Conservation (phyloP, 2,329 filamentous ascomycete genomes). For the Fusarium subglutinans region DNA sequence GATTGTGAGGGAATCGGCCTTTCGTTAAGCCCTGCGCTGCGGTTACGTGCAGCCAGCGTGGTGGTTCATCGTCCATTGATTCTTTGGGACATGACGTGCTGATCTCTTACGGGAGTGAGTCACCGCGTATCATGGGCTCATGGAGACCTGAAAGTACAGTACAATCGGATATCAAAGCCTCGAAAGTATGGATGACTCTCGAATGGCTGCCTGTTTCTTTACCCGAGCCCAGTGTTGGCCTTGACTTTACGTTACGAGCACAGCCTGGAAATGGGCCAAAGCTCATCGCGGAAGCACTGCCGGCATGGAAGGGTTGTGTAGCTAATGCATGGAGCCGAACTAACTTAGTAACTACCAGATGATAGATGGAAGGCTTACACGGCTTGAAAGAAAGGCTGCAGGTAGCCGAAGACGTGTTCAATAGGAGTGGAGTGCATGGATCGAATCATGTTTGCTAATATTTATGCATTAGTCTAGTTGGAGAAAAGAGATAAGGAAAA, state of each 20-base stretch:
- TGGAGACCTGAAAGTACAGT: neutral
- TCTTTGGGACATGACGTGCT: slow-evolving; percentile 2
- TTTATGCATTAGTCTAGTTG: neutral
- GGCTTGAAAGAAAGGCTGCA: slow-evolving; percentile 15
- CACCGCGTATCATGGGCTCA: slow-evolving; percentile 19
- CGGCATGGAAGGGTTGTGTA: slow-evolving; percentile 5
- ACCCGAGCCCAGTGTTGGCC: neutral
- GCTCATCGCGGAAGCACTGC: slow-evolving; percentile 23
- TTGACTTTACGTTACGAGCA: slow-evolving; percentile 17
- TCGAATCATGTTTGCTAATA: neutral
- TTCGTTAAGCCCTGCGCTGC: slow-evolving; percentile 19
- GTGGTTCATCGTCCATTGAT: neutral
- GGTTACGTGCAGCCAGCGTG: slow-evolving; percentile 21
- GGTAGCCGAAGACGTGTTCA: slow-evolving; percentile 11
- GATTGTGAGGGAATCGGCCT: neutral
- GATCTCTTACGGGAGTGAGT: slow-evolving; percentile 20
- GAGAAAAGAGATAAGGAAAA: neutral
- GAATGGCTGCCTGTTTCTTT: slow-evolving; percentile 10
- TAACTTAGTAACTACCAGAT: neutral
- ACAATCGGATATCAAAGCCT: slow-evolving; percentile 9
- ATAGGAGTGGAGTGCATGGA: slow-evolving; percentile 2
- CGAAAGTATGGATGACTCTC: neutral
- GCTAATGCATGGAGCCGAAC: slow-evolving; percentile 28
- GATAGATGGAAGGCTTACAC: slow-evolving; percentile 15
- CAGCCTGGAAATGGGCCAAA: slow-evolving; percentile 19